Conservation (phyloP, 768 basidiomycete species). For the Sistotremastrum suecicum region DNA sequence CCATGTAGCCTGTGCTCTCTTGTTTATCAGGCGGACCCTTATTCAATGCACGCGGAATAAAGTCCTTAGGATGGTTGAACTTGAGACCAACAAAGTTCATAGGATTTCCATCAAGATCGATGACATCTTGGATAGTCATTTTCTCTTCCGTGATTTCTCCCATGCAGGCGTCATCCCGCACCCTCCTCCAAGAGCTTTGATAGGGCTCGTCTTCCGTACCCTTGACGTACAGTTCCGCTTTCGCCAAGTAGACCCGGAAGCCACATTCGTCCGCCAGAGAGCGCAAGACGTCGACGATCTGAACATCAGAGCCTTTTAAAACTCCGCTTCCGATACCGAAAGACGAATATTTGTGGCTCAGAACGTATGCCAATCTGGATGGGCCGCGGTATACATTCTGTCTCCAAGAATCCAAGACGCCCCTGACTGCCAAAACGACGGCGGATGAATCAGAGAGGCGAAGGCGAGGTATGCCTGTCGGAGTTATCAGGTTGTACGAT, state of each 20-base stretch:
- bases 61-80: too few relatives aligned
- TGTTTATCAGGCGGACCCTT: too few relatives aligned
- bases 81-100: too few relatives aligned
- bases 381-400: constrained; percentile 5
- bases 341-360: constrained; percentile 21
- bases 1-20: too few relatives aligned
- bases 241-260: constrained; percentile 23
- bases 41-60: too few relatives aligned
- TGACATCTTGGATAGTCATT: too few relatives aligned
- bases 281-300: constrained; percentile 19
- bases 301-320: constrained; percentile 27
- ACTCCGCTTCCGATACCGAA: constrained; percentile 14
- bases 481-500: constrained; percentile 33
- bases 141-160: too few relatives aligned
- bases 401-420: constrained; percentile 25
- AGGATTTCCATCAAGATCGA: too few relatives aligned
- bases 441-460: constrained; percentile 14
- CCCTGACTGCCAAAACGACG: constrained; percentile 13
- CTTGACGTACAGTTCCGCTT: constrained; percentile 16
- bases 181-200: too few relatives aligned
- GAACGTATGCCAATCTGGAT: constrained; percentile 17
- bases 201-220: constrained; percentile 7
- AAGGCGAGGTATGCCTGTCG: constrained; percentile 11
- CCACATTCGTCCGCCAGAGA: constrained; percentile 20
- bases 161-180: too few relatives aligned